Base-by-base conservation (phyloP, 1,284 basidiomycete genomes). In the Xerocomus minutiporus region DNA sequence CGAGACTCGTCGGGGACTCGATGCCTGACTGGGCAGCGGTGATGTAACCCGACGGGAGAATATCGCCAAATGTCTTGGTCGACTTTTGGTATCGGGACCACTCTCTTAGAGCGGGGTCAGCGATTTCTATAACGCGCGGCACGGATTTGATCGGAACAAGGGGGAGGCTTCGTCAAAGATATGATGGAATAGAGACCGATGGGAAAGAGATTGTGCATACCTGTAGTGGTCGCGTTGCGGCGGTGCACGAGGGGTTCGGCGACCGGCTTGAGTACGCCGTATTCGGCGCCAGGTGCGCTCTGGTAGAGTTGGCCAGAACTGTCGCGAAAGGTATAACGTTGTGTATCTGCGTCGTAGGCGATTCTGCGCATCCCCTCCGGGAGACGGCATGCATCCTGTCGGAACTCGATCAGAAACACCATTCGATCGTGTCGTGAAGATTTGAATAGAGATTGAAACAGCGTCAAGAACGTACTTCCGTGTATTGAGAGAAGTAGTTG, bases 331-430 rank as follows among this genome's bases (percentile, higher is more conserved):
- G 72, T 76, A 54, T 82, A 83, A 8, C 71, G 65, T 15, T 69
- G 61, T 0, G 75, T 72, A 50, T 83, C 80, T 2, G 78, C 72
- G 54, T 83, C 81, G 52, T 83, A 84, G 5, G 65, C 77, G 8
- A 77, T 71, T 5, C 81, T 71, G 35, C 64, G 65, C 62, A 82
- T 70, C 36, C 81, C 81, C 46, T 76, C 71, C 4, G 81, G 81
- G 17, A 83, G 72, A 40, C 78, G 75, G 47, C 65, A 63, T 8
- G 64, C 38, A 48, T 83, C 81, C 80, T 82, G 49, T 26, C 44
- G 28, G n/a, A 55, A 46, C 6, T 55, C 43, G 45, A 44, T 50
- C 23, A 50, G 42, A n/a, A 20, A 43, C 12, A 28, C 20, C 8
- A 44, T 23, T 45, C 48, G 44, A 45, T 49, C 28, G 26, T 8